Evolutionary conservation across 129 eudicot genomes (phyloP).

Genomic region (Lactuca saligna): DNA sequence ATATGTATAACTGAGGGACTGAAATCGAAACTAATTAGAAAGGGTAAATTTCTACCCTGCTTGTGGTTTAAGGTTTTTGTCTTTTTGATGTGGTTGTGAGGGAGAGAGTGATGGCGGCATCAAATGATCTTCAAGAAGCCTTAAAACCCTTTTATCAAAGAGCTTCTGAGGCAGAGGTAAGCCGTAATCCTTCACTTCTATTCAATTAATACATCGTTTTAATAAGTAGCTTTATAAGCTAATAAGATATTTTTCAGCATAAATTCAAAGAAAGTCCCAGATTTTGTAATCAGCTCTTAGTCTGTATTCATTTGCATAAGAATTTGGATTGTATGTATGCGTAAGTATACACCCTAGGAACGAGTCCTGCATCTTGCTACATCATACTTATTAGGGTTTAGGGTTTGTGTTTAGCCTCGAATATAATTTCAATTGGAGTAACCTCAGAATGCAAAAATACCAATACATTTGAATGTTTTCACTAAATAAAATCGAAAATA

Average conservation of each 20-base stretch:
- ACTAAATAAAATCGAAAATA: too few relatives aligned
- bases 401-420: not conserved
- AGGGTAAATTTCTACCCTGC: not conserved
- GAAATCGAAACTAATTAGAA: too few relatives aligned
- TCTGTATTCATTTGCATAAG: not conserved
- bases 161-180: slow-evolving; percentile 86
- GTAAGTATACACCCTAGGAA: not conserved
- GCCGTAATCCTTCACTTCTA: not conserved
- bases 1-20: too few relatives aligned
- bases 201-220: not conserved
- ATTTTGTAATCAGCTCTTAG: not conserved
- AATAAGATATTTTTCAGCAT: not conserved
- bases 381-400: slow-evolving; percentile 6
- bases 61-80: not conserved
- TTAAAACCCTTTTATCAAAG: slow-evolving; percentile 73
- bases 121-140: slow-evolving; percentile 55
- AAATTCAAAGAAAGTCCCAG: slow-evolving; percentile 6
- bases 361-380: slow-evolving; percentile 1
- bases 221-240: not conserved
- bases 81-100: not conserved
- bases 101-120: slow-evolving; percentile 28
- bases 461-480: not conserved
- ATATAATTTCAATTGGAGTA: too few relatives aligned
- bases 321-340: not conserved
- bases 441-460: too few relatives aligned